phyloP scores from a whole-genome alignment of 2,329 filamentous ascomycete genomes.

The Rosellinia necatrix region DNA sequence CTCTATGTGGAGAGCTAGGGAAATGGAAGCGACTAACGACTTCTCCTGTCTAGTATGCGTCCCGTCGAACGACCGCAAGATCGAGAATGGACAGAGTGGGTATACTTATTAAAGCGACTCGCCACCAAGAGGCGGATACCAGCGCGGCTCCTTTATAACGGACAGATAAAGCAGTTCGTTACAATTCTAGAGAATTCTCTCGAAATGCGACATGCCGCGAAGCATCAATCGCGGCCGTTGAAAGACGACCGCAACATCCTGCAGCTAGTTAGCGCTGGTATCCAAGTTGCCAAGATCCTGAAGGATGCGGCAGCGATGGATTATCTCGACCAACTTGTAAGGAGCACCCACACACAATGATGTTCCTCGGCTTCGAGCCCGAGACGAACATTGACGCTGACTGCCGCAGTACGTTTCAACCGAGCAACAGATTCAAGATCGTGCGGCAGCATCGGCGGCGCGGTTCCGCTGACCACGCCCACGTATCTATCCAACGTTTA shows the following conservation, averaged over 20 bases:
- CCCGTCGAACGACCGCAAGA: conserved; percentile 50
- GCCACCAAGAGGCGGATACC: conserved; percentile 87
- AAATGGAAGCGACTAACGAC: conserved; percentile 8
- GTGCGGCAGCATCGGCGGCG: conserved; percentile 50
- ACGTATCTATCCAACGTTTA: conserved; percentile 32
- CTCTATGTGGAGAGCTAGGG: background rate
- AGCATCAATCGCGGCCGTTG: conserved; percentile 79
- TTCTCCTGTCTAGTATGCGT: conserved; percentile 57
- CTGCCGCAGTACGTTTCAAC: conserved; percentile 69
- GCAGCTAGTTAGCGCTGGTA: conserved; percentile 83
- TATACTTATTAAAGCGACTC: conserved; percentile 81
- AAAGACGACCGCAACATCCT: conserved; percentile 90
- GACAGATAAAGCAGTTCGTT: conserved; percentile 89
- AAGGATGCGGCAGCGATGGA: conserved; percentile 85
- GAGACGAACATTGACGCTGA: conserved; percentile 8
- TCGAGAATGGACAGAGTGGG: conserved; percentile 87
- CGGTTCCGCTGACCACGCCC: conserved; percentile 45
- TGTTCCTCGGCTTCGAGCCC: background rate
- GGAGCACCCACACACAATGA: background rate
- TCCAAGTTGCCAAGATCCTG: conserved; percentile 85
- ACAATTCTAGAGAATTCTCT: conserved; percentile 87
- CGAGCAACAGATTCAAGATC: conserved; percentile 76
- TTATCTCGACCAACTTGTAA: conserved; percentile 70
- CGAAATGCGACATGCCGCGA: conserved; percentile 84
- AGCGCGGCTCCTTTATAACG: conserved; percentile 81